Conservation (phyloP, 1,139 yeast genomes). For the Geotrichum klebahnii region DNA sequence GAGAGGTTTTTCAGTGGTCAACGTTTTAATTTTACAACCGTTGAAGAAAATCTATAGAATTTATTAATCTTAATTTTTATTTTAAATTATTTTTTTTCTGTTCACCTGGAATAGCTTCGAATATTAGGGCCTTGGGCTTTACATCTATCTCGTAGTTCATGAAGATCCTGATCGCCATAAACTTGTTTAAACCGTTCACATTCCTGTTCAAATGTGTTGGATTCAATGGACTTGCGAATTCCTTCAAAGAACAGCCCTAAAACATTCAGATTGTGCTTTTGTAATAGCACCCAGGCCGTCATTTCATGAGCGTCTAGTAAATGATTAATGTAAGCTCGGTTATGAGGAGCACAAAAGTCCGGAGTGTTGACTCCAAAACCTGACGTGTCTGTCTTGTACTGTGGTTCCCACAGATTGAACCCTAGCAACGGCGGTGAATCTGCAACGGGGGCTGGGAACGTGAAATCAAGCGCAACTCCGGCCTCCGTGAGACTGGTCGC, state of each 20-base stretch:
- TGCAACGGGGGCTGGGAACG: conserved; percentile 29
- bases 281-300: conserved; percentile 44
- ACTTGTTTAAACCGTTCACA: conserved; percentile 28
- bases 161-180: conserved; percentile 29
- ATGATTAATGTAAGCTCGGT: conserved; percentile 43
- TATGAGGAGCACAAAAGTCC: conserved; percentile 31
- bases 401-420: conserved; percentile 37
- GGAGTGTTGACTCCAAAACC: conserved; percentile 28
- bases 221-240: conserved; percentile 33
- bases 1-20: too few species aligned
- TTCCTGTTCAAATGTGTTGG: conserved; percentile 35
- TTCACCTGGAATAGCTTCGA: conserved; percentile 4
- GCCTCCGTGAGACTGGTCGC: conserved; percentile 37
- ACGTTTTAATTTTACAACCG: too few species aligned
- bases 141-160: conserved; percentile 11
- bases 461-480: conserved; percentile 41
- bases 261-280: conserved; percentile 40
- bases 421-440: conserved; percentile 27
- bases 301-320: conserved; percentile 42
- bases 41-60: too few species aligned
- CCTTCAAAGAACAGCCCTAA: conserved; percentile 35
- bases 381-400: conserved; percentile 35
- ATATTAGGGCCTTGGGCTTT: conserved; percentile 3
- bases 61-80: neutral
- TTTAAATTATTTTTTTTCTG: conserved; percentile 2